Base-by-base conservation (phyloP, 768 basidiomycete genomes). In the Lentinula detonsa region DNA sequence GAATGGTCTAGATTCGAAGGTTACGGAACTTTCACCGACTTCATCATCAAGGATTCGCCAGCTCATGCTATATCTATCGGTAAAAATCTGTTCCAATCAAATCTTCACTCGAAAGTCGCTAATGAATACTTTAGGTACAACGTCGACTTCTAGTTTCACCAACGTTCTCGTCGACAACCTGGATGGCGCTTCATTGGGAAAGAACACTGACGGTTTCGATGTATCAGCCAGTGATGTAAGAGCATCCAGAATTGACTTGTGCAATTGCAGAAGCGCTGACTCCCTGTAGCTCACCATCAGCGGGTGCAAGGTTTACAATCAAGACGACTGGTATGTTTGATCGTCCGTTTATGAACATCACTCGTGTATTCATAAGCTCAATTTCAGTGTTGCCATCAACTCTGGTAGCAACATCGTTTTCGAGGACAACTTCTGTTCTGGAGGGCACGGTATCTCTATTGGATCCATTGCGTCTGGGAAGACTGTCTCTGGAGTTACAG, bases 381-480 rank as follows among this genome's bases (percentile, higher is more conserved):
- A 77, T 81, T 57, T 82, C 63, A 82, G 80, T 65, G 60, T 83
- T 28, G 77, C 82, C 10, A 57, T 61, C 39, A 57, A 57, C 43
- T 40, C 39, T 23, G 60, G 60, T 37, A 33, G 51, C 16, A 73
- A 73, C 49, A 71, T 74, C n/a, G 0, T 56, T 21, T 62, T 82
- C 68, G 61, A 70, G 58, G 49, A 75, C 51, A 78, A 81, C 65
- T 10, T 42, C 21, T 83, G 81, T 68, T 61, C 65, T 2, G 70
- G 71, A 15, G 81, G 83, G 5, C 83, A 84, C 50, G 81, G 82
- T 33, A 74, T 80, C 65, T 79, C 77, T 5, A 73, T 83, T 15
- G 81, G 78, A 16, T 79, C 81, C 2, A 75, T 79, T 61, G 31
- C 61, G 5, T 75, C 75, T 15, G 59, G 71, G 45, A 35, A 82